Evolutionary conservation across 1,284 basidiomycete genomes (phyloP), one percentile per base, ranked within the genome.

Genomic region (Austropuccinia psidii): DNA sequence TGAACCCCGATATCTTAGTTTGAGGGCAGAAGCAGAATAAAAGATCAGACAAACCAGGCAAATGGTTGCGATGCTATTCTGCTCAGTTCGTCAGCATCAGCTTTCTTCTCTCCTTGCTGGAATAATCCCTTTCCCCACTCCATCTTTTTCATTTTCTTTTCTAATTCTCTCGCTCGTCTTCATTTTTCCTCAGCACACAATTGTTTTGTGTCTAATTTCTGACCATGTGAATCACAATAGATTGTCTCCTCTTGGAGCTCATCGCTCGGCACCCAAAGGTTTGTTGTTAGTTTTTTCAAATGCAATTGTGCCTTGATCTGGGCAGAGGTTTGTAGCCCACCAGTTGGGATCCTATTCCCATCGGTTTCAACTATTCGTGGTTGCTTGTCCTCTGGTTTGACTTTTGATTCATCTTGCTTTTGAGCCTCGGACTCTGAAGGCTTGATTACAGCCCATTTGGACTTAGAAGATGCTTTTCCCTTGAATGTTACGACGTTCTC

Each of bases 81-180:
- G 81, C 89, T 87, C 78, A 90, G 79, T 77, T 91, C 87, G 73
- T 82, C 78, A 77, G 81, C 85, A 78, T 83, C 82, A 78, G 85
- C 86, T 80, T 91, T 89, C 54, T 84, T 83, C 74, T 92, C 89
- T 37, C 90, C 88, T 69, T 88, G 84, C 83, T 98, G 93, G 29
- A 91, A 88, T 39, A 96, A 79, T 29, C 96, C 96, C 81, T 94
- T 97, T 0, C 90, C 91, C 96, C 96, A 98, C 79, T 94, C 90
- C 88, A 93, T 90, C 83, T 92, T 93, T 80, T 88, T 85, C 67
- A 88, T 89, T 79, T 93, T 90, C 80, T 87, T 88, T 81, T 93
- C 88, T 80, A 91, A 87, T 75, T 85, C 83, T 79, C 91, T 89
- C 31, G 89, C 84, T 79, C 92, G 91, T 79, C 86, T 81, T 76